Base-by-base conservation (phyloP, 176 grass and related monocot genomes). In the Oryza meyeriana region DNA sequence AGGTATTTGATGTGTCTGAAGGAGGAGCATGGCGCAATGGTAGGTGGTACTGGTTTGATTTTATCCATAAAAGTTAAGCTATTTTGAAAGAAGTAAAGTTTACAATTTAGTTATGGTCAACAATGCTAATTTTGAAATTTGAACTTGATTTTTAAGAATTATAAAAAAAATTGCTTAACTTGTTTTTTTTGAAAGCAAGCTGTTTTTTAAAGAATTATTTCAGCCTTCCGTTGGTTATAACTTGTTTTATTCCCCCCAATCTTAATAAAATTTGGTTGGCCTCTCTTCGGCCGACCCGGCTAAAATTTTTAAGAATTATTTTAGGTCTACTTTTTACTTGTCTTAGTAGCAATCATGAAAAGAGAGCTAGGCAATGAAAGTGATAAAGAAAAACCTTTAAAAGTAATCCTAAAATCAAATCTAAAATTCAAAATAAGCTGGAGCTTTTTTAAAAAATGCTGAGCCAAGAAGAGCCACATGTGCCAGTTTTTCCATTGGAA, bases 21-120 rank as follows among this genome's bases (percentile, higher is more conserved):
- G 70, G 95, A 98, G 71, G 90, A 93, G 57, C 87, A 98, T 89
- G 84, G 68, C 24, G 8, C 42, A 84, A 88, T 87, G 84, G 95
- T 94, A 89, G 29, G 91, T 67, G 72, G 20, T 78, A 42, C 38
- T 50, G 64, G 61, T 80, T 84, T 4, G 17, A 48, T 81, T 89
- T 75, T 89, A 39, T 81, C 45, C 42, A 64, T n/a, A 40, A 80
- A 28, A 14, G 29, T 65, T 81, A 32, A 52, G 22, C 40, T 71
- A 29, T 71, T 84, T 80, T 69, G 20, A 79, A 73, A 66, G 32
- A 79, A 74, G 33, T 84, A 16, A 41, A 79, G 69, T 57, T 74
- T 59, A 17, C 28, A 39, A 18, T 69, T 79, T 39, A 74, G 80
- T 48, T 76, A 18, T 64, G 67, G 32, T 36, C n/a, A 71, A 50